These are phyloP conservation scores for Fraxinus americana DNA, from an alignment of 257 asterid species.

Conservation along the genomic window DNA sequence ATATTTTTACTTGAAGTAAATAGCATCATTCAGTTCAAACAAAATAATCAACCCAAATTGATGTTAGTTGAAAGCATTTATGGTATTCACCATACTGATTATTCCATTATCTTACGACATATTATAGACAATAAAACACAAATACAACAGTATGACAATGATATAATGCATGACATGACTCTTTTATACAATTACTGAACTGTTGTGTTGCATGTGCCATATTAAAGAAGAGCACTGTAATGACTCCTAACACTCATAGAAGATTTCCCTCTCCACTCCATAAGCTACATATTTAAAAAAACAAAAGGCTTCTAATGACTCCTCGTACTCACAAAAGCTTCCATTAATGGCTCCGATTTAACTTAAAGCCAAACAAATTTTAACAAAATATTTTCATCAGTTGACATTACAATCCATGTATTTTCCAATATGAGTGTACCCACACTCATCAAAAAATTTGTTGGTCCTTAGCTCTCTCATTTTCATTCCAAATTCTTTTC, in stretches of 20 bases:
- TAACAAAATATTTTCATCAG: neutral
- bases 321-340: neutral
- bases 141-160: neutral
- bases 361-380: slow-evolving; percentile 13
- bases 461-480: slow-evolving; percentile 53
- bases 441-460: too few relatives aligned
- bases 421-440: too few relatives aligned
- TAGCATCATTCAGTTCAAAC: slow-evolving; percentile 7
- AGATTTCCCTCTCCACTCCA: neutral
- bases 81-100: slow-evolving; percentile 98
- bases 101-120: slow-evolving; percentile 8
- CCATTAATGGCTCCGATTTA: slow-evolving; percentile 12
- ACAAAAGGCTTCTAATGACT: slow-evolving; percentile 8
- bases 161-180: neutral
- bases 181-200: neutral
- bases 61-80: slow-evolving; percentile 87
- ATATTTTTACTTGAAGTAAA: too few relatives aligned
- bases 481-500: slow-evolving; percentile 40
- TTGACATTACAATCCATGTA: neutral
- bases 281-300: neutral
- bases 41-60: slow-evolving; percentile 57
- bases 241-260: neutral
- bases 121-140: neutral
- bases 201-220: too few relatives aligned
- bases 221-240: too few relatives aligned